phyloP scores from a whole-genome alignment of 306 rosid species.

The Rubus idaeus region DNA sequence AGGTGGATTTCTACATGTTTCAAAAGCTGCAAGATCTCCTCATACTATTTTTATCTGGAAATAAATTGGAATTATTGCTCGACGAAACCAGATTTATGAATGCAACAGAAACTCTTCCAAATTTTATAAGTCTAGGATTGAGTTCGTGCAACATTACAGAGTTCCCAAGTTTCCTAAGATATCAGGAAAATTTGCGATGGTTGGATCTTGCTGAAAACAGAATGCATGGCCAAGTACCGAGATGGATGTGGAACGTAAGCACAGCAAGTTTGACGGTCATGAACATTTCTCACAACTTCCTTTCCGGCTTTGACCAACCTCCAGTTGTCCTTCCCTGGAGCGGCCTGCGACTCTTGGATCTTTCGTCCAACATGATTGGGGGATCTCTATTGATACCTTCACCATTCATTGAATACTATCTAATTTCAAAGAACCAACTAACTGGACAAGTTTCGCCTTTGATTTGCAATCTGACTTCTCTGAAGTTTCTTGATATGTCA shows the following conservation, averaged over 20 bases:
- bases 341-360: neutral
- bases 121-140: neutral
- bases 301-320: slow-evolving; percentile 10
- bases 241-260: slow-evolving; percentile 11
- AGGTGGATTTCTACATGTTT: neutral
- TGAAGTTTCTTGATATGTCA: slow-evolving; percentile 1
- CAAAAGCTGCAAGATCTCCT: neutral
- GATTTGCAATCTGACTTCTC: neutral
- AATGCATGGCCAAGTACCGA: slow-evolving; percentile 7
- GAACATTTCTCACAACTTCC: neutral
- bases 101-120: neutral
- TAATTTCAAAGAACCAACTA: neutral
- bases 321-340: neutral
- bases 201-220: neutral
- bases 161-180: slow-evolving; percentile 6
- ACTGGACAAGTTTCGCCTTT: neutral
- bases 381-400: slow-evolving; percentile 6
- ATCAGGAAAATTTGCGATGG: neutral
- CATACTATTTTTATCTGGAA: neutral
- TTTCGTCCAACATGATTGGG: neutral
- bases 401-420: neutral
- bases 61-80: neutral
- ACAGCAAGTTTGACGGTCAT: neutral
- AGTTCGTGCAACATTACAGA: neutral
- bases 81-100: neutral